These are phyloP conservation scores for Datura wrightii DNA, from an alignment of 257 asterid species.

Conservation along the genomic window DNA sequence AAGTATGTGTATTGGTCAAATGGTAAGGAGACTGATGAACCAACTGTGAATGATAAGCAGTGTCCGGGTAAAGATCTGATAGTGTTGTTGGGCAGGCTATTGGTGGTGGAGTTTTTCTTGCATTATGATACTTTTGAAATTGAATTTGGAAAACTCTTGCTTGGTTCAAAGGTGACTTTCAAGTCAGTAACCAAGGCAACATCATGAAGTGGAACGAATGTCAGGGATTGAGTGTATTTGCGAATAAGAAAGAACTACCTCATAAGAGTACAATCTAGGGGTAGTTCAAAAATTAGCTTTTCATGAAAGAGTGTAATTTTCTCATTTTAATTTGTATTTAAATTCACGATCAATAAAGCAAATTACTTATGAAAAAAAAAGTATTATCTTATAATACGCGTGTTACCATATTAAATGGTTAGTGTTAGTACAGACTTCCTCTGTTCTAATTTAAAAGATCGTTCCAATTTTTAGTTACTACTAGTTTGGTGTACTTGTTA, in stretches of 20 bases:
- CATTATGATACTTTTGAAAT: slow-evolving; percentile 38
- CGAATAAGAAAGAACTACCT: slow-evolving; percentile 37
- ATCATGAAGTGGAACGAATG: not conserved
- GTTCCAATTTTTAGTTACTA: not conserved
- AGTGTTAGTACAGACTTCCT: not conserved
- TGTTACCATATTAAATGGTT: not conserved
- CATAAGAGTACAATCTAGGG: not conserved
- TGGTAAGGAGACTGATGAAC: slow-evolving; percentile 36
- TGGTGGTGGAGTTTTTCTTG: slow-evolving; percentile 40
- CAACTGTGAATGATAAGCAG: slow-evolving; percentile 38
- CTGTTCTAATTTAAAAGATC: not conserved
- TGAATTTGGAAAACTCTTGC: slow-evolving; percentile 17
- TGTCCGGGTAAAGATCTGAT: slow-evolving; percentile 44
- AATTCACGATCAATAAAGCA: not conserved
- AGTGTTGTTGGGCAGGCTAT: slow-evolving; percentile 34
- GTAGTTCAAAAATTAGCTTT: not conserved
- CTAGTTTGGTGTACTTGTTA: no score
- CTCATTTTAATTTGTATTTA: not conserved
- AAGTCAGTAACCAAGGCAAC: slow-evolving; percentile 51
- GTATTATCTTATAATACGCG: not conserved
- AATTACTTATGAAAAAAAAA: not conserved
- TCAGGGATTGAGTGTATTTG: not conserved
- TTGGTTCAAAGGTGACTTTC: slow-evolving; percentile 62
- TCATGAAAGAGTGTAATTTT: not conserved
- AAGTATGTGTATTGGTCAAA: slow-evolving; percentile 46